Evolutionary conservation across 2,329 filamentous ascomycete genomes (phyloP).

Genomic region (Aspergillus arachidicola): DNA sequence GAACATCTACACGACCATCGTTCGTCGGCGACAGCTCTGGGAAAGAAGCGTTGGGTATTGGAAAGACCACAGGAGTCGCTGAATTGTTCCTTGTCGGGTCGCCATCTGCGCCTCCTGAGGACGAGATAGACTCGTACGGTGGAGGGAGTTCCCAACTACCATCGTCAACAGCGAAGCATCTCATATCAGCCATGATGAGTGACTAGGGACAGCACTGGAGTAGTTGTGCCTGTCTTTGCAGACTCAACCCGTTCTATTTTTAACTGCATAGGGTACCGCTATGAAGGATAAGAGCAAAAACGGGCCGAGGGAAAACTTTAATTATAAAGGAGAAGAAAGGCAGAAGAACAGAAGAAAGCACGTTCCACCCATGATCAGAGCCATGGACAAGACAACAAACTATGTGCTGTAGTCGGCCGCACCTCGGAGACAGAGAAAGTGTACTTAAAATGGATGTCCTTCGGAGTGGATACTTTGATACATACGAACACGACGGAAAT

Average conservation of each 20-base stretch:
- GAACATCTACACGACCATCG: neutral
- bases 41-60: neutral
- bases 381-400: neutral
- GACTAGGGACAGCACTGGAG: neutral
- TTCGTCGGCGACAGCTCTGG: neutral
- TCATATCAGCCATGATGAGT: neutral
- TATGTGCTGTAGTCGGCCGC: neutral
- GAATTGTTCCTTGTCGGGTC: neutral
- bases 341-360: neutral
- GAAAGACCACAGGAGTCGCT: neutral
- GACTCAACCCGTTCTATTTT: neutral
- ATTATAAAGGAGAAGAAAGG: neutral
- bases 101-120: neutral
- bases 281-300: neutral
- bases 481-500: neutral
- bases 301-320: neutral
- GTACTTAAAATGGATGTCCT: neutral
- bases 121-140: neutral
- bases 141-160: neutral
- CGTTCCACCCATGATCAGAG: neutral
- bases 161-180: neutral
- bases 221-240: neutral
- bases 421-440: no score
- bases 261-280: neutral
- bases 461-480: neutral